These are phyloP conservation scores for Irpex sp. DNA, from an alignment of 1,284 basidiomycete genomes.

Conservation along the genomic window DNA sequence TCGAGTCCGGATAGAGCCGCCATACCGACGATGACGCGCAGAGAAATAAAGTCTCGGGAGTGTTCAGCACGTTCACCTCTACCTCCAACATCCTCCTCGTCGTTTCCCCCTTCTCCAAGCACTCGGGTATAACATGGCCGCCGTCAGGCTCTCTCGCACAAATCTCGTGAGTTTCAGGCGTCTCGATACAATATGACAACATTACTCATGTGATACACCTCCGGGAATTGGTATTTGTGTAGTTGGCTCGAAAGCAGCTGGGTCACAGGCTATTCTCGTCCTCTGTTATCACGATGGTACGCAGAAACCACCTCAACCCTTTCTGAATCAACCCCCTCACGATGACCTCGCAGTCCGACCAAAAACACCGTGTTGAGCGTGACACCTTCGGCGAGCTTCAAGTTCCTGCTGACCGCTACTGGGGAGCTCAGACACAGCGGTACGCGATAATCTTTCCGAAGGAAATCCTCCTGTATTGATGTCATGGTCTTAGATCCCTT, in stretches of 20 bases:
- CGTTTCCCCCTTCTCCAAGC: not conserved
- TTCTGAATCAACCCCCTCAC: not conserved
- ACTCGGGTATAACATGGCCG: slow-evolving; percentile 20
- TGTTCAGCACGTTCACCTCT: slow-evolving; percentile 4
- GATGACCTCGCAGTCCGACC: slow-evolving; percentile 27
- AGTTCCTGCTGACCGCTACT: slow-evolving; percentile 94
- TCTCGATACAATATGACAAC: slow-evolving; percentile 2
- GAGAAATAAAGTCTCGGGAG: not conserved
- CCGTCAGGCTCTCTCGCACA: slow-evolving; percentile 25
- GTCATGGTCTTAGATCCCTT: slow-evolving; percentile 60
- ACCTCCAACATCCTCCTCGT: not conserved
- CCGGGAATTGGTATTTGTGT: slow-evolving; percentile 16
- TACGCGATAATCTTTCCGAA: slow-evolving; percentile 24
- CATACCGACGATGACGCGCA: slow-evolving; percentile 5
- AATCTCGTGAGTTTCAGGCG: slow-evolving; percentile 24
- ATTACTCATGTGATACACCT: slow-evolving; percentile 33
- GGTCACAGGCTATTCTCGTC: slow-evolving; percentile 32
- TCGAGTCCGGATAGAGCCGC: slow-evolving; percentile 11
- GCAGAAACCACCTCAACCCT: not conserved
- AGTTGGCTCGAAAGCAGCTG: slow-evolving; percentile 24
- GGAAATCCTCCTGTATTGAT: slow-evolving; percentile 1
- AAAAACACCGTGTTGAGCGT: slow-evolving; percentile 65
- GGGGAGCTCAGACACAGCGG: slow-evolving; percentile 99
- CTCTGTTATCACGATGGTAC: slow-evolving; percentile 45
- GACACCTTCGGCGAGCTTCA: slow-evolving; percentile 93